Percentiles rank a stretch among this genome's conserved stretches.
Conservation (phyloP, 495 filamentous ascomycete species). For the Aspergillus haitiensis region DNA sequence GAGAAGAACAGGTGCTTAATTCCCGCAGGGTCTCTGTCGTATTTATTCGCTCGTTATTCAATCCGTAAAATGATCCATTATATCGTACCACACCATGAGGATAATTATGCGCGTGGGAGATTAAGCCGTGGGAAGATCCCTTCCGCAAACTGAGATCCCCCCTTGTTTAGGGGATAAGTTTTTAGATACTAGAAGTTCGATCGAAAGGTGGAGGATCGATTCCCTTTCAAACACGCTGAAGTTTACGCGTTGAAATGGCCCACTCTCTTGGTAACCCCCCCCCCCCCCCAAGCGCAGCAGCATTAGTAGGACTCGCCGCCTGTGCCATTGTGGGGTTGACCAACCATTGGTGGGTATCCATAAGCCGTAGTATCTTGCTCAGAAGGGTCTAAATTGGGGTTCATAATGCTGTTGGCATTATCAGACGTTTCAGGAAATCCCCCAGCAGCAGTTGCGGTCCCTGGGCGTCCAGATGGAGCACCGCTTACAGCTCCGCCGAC, state of each 20-base stretch:
- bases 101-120: conserved; percentile 17
- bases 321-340: conserved; percentile 67
- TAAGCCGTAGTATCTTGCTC: conserved; percentile 59
- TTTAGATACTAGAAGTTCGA: conserved; percentile 3
- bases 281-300: background rate
- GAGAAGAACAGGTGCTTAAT: conserved; percentile 2
- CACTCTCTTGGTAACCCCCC: conserved; percentile 10
- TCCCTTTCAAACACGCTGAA: background rate
- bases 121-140: conserved; percentile 2
- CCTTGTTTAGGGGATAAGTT: background rate
- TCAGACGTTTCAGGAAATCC: conserved; percentile 58
- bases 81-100: conserved; percentile 21
- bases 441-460: conserved; percentile 30
- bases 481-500: conserved; percentile 48
- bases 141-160: conserved; percentile 1
- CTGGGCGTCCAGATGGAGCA: conserved; percentile 47
- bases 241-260: background rate
- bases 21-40: conserved; percentile 15
- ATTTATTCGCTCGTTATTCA: conserved; percentile 28
- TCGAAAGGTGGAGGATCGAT: background rate
- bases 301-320: conserved; percentile 54
- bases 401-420: conserved; percentile 58
- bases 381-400: conserved; percentile 59
- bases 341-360: conserved; percentile 64
- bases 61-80: conserved; percentile 22